Evolutionary conservation across 768 basidiomycete species (phyloP).

Genomic region (Naganishia kalamii): DNA sequence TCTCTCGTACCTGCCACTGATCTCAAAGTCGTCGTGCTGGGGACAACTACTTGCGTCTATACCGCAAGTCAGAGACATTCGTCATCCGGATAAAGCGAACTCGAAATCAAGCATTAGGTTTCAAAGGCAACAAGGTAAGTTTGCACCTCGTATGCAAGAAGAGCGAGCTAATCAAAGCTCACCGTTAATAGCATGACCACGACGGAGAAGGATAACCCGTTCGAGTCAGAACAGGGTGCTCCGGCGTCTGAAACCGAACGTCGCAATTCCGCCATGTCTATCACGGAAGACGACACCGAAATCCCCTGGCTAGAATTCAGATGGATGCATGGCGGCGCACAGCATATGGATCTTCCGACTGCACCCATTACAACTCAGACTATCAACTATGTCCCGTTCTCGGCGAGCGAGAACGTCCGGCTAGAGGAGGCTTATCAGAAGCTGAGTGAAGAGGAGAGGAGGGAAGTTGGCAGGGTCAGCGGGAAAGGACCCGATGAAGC

Average conservation of each 20-base stretch:
- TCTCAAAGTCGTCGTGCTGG: too few species aligned
- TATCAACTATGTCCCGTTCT: slow-evolving; percentile 39
- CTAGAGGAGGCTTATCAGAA: slow-evolving; percentile 37
- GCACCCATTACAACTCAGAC: slow-evolving; percentile 41
- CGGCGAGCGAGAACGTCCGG: slow-evolving; percentile 29
- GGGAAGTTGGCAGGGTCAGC: not conserved
- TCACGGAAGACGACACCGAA: slow-evolving; percentile 8
- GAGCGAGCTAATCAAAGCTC: too few species aligned
- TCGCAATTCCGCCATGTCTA: slow-evolving; percentile 31
- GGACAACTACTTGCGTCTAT: too few species aligned
- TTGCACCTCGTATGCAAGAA: too few species aligned
- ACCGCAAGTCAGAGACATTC: too few species aligned
- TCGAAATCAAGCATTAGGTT: too few species aligned
- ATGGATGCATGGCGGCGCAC: slow-evolving; percentile 45
- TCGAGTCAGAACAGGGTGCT: not conserved
- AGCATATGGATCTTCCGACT: slow-evolving; percentile 40
- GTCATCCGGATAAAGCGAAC: too few species aligned
- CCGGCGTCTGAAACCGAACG: slow-evolving; percentile 35
- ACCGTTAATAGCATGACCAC: too few species aligned
- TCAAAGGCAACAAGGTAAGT: too few species aligned
- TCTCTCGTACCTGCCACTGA: too few species aligned
- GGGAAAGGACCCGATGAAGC: slow-evolving; percentile 21
- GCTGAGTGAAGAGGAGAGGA: slow-evolving; percentile 27
- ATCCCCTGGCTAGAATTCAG: slow-evolving; percentile 13
- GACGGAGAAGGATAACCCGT: not conserved